phyloP scores from a whole-genome alignment of 208 protist species.

The Novymonas esmeraldas region DNA sequence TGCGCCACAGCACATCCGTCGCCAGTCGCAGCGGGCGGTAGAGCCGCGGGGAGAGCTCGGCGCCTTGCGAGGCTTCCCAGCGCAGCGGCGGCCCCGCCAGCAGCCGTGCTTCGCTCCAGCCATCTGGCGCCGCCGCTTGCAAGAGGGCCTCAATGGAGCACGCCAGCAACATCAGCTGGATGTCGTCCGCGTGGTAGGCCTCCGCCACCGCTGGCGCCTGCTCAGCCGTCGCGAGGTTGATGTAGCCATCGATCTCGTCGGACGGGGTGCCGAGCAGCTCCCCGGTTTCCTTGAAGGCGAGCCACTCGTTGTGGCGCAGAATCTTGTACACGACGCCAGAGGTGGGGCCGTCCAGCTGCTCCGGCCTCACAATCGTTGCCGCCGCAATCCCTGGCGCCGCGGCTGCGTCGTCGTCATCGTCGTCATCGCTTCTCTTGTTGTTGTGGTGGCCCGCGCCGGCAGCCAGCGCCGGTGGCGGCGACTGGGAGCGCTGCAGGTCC shows the following conservation, averaged over 20 bases:
- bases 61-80: conserved; percentile 9
- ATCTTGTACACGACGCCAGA: conserved; percentile 18
- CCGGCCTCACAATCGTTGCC: not conserved
- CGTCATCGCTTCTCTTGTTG: not conserved
- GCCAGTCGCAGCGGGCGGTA: conserved; percentile 14
- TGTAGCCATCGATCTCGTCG: conserved; percentile 3
- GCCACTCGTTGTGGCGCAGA: conserved; percentile 4
- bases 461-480: not conserved
- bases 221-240: conserved; percentile 9
- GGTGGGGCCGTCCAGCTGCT: not conserved
- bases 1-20: conserved; percentile 15
- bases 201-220: conserved; percentile 8
- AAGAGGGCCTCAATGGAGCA: conserved; percentile 20
- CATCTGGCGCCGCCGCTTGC: not conserved
- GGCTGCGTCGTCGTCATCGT: not conserved
- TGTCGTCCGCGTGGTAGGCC: not conserved
- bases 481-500: not conserved
- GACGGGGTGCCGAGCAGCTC: conserved; percentile 2
- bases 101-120: not conserved
- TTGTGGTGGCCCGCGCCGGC: not conserved
- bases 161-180: not conserved
- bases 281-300: not conserved
- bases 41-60: conserved; percentile 9
- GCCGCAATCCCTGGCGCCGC: not conserved
- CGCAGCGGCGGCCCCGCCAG: conserved; percentile 12